Evolutionary conservation across 768 basidiomycete genomes (phyloP).

Genomic region (Roridomyces roridus): DNA sequence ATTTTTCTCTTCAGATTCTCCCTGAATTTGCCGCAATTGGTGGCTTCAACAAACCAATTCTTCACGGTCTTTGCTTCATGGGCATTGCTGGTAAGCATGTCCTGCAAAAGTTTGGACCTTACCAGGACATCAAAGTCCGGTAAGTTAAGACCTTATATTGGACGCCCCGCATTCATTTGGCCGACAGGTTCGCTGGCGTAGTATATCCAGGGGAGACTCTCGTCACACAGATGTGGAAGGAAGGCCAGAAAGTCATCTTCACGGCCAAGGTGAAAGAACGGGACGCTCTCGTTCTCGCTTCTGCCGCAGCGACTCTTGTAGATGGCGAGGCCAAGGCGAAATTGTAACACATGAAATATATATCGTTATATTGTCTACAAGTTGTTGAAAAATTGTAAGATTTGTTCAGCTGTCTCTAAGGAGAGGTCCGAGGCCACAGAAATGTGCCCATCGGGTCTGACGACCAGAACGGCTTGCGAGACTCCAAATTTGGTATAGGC

Average conservation of each 20-base stretch:
- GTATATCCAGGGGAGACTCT: slow-evolving; percentile 97
- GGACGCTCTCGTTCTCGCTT: slow-evolving; percentile 69
- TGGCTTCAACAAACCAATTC: slow-evolving; percentile 91
- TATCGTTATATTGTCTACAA: not conserved
- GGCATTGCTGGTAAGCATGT: slow-evolving; percentile 95
- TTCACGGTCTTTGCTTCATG: slow-evolving; percentile 90
- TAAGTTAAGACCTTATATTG: slow-evolving; percentile 37
- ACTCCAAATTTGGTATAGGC: slow-evolving; percentile 2
- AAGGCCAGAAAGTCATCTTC: slow-evolving; percentile 89
- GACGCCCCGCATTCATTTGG: not conserved
- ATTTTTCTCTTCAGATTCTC: slow-evolving; percentile 62
- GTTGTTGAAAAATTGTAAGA: not conserved
- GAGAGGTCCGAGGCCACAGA: not conserved
- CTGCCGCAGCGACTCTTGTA: slow-evolving; percentile 80
- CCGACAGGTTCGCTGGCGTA: slow-evolving; percentile 80
- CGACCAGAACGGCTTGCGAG: not conserved
- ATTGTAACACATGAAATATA: slow-evolving; percentile 43
- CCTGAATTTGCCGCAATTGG: slow-evolving; percentile 94
- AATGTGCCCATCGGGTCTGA: slow-evolving; percentile 6
- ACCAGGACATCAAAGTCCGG: slow-evolving; percentile 95
- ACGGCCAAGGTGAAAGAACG: slow-evolving; percentile 89
- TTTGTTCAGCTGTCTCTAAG: not conserved
- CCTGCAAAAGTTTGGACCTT: slow-evolving; percentile 82
- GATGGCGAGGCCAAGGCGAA: slow-evolving; percentile 61
- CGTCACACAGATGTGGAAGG: slow-evolving; percentile 98